phyloP scores from a whole-genome alignment of 768 basidiomycete species.

The Tulasnella sp. region DNA sequence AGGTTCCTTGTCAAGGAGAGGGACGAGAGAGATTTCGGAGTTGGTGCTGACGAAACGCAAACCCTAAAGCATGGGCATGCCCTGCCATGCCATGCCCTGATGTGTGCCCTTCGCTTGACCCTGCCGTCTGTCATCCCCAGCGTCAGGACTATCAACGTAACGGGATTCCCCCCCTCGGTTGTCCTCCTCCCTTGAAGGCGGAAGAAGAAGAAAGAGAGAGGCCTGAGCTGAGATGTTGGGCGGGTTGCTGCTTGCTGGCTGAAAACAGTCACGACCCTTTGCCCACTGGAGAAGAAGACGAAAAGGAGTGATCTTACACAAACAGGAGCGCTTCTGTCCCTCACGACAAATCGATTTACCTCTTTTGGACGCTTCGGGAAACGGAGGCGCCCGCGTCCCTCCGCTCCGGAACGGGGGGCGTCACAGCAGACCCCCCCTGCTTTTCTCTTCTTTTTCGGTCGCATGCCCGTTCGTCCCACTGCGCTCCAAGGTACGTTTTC shows the following conservation, averaged over 20 bases:
- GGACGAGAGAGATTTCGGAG: background rate
- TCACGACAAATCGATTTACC: constrained; percentile 10
- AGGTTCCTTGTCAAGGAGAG: background rate
- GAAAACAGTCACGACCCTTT: background rate
- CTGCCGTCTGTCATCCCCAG: background rate
- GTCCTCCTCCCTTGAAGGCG: background rate
- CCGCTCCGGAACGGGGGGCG: background rate
- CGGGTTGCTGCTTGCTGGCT: background rate
- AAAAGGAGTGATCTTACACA: background rate
- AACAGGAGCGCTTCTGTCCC: background rate
- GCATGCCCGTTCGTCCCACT: background rate
- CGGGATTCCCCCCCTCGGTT: background rate
- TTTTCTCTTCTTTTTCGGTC: background rate
- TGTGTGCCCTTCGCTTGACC: background rate
- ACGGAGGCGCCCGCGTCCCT: background rate
- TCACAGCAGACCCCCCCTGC: background rate
- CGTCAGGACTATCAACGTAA: constrained; percentile 2
- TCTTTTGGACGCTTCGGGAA: background rate
- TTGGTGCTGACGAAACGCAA: constrained; percentile 1
- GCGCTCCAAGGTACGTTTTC: background rate
- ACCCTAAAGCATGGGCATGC: background rate
- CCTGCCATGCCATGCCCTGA: background rate
- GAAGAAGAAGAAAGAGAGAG: background rate
- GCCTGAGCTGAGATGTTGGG: constrained; percentile 7
- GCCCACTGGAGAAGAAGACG: background rate